These are phyloP conservation scores for Lentinula boryana DNA, from an alignment of 768 basidiomycete species.

Conservation along the genomic window DNA sequence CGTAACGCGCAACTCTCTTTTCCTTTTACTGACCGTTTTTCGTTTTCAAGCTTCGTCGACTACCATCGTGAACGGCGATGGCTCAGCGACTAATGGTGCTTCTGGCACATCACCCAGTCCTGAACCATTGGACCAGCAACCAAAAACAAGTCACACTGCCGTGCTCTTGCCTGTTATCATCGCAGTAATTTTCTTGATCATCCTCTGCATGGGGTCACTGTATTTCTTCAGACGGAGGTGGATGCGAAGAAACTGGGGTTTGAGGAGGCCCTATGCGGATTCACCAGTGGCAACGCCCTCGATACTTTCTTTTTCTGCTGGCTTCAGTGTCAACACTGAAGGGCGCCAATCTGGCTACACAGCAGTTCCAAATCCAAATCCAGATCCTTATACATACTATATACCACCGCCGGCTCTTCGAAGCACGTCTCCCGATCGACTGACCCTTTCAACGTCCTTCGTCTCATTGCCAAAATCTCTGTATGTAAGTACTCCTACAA, in stretches of 20 bases:
- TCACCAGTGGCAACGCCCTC: neutral
- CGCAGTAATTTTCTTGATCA: neutral
- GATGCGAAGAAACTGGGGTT: neutral
- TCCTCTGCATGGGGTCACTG: neutral
- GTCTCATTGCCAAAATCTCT: neutral
- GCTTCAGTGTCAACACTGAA: neutral
- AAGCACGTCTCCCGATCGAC: neutral
- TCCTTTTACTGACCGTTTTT: neutral
- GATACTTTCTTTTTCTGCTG: neutral
- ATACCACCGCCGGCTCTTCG: neutral
- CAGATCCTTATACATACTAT: conserved; percentile 1
- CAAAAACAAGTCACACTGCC: neutral
- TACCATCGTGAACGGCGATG: neutral
- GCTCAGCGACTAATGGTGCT: neutral
- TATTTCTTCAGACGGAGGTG: neutral
- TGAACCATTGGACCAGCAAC: neutral
- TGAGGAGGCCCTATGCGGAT: neutral
- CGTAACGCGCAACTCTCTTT: neutral
- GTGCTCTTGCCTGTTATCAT: neutral
- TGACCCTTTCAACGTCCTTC: neutral
- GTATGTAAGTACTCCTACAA: neutral
- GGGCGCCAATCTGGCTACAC: neutral
- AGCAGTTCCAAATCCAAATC: neutral
- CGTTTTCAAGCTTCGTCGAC: neutral
- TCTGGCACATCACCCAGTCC: neutral